Percentiles rank a stretch among this genome's conserved stretches.
phyloP scores from a whole-genome alignment of 2,329 filamentous ascomycete genomes.

The Fusarium newnesense region DNA sequence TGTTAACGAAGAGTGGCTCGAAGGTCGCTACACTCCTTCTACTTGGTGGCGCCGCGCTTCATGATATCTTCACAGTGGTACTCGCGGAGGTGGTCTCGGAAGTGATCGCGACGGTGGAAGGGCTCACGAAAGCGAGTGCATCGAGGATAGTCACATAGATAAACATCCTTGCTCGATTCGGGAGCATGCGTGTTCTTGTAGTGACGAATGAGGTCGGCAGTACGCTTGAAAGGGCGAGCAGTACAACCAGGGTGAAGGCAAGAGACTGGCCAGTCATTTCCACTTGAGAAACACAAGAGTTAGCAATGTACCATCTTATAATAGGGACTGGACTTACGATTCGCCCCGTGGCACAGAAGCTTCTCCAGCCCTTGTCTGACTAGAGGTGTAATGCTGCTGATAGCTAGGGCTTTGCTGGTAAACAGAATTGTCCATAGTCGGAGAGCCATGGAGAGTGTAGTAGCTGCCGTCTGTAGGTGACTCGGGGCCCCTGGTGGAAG shows the following conservation, averaged over 20 bases:
- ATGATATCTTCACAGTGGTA: slow-evolving; percentile 66
- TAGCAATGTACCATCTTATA: neutral
- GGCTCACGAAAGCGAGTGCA: slow-evolving; percentile 58
- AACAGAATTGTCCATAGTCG: slow-evolving; percentile 13
- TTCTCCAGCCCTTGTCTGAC: neutral
- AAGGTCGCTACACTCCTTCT: too few species aligned
- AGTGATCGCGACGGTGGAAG: slow-evolving; percentile 67
- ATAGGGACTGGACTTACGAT: slow-evolving; percentile 19
- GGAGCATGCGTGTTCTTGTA: slow-evolving; percentile 59
- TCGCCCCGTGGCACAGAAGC: slow-evolving; percentile 17
- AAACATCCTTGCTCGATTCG: slow-evolving; percentile 54
- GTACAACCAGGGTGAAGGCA: slow-evolving; percentile 57
- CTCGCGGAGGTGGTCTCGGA: slow-evolving; percentile 65
- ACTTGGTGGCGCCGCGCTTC: too few species aligned
- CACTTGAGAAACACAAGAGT: slow-evolving; percentile 18
- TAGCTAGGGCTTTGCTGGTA: slow-evolving; percentile 21
- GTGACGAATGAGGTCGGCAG: slow-evolving; percentile 66
- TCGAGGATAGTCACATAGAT: slow-evolving; percentile 62
- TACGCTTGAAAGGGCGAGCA: slow-evolving; percentile 59
- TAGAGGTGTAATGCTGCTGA: slow-evolving; percentile 22
- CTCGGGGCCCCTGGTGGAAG: slow-evolving; percentile 38
- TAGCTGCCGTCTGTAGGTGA: slow-evolving; percentile 40
- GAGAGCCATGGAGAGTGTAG: slow-evolving; percentile 30
- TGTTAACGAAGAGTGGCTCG: too few species aligned
- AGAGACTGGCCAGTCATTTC: slow-evolving; percentile 49